These are phyloP conservation scores for Conoideocrella luteorostrata DNA, from an alignment of 2,329 filamentous ascomycete genomes.

Conservation along the genomic window DNA sequence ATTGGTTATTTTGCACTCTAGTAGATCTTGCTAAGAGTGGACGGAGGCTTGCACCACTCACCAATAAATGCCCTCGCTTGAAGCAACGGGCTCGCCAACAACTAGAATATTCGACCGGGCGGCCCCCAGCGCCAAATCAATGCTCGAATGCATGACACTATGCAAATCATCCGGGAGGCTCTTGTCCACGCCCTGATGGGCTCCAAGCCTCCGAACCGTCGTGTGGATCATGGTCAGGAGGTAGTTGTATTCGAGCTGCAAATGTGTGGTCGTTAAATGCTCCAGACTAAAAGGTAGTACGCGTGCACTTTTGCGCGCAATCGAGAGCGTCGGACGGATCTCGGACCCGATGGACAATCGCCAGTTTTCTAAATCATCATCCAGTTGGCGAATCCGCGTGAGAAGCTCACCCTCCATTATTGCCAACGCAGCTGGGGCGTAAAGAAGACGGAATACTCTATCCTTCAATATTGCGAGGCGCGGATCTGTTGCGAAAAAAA, in stretches of 20 bases:
- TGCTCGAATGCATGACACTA: conserved; percentile 3
- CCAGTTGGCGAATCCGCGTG: conserved; percentile 19
- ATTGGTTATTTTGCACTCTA: neutral
- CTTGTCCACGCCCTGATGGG: neutral
- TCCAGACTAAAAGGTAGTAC: no score
- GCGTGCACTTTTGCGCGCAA: neutral
- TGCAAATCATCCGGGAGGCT: neutral
- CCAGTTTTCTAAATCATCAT: conserved; percentile 27
- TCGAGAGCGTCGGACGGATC: conserved; percentile 8
- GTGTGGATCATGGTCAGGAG: neutral
- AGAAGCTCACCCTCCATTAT: conserved; percentile 18
- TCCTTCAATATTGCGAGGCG: conserved; percentile 15
- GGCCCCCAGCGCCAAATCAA: neutral
- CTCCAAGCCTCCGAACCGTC: neutral
- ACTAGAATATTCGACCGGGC: neutral
- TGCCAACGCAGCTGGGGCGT: conserved; percentile 14
- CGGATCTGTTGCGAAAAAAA: conserved; percentile 7
- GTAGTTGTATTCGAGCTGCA: conserved; percentile 1
- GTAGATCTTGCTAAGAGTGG: no score
- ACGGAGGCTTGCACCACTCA: no score
- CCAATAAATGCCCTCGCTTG: neutral
- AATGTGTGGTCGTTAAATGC: neutral
- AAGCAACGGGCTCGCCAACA: neutral
- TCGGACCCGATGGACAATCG: conserved; percentile 16
- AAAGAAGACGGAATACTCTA: conserved; percentile 15